Evolutionary conservation across 2,329 filamentous ascomycete species (phyloP).

Genomic region (Lachnellula willkommii): DNA sequence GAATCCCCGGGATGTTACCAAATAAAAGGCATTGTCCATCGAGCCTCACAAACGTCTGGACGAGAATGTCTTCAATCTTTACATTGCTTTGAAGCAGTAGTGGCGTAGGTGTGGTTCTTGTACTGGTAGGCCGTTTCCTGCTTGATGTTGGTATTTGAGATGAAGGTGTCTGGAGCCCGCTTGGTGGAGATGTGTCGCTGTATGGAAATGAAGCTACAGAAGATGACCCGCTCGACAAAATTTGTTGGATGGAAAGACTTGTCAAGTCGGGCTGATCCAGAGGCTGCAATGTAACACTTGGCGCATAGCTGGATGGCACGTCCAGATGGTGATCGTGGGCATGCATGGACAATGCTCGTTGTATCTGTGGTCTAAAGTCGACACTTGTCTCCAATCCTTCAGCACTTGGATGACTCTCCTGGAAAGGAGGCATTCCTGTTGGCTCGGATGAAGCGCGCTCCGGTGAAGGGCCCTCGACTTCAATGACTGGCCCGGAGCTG

Average conservation of each 20-base stretch:
- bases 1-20: conserved; percentile 23
- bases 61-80: conserved; percentile 26
- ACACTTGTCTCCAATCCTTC: background rate
- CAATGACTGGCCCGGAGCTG: background rate
- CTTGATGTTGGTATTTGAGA: conserved; percentile 11
- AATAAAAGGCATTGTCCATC: conserved; percentile 27
- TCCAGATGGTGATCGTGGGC: conserved; percentile 4
- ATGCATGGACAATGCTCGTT: background rate
- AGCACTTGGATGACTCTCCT: background rate
- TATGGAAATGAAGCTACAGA: conserved; percentile 4
- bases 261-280: background rate
- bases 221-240: background rate
- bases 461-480: background rate
- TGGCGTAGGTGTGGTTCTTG: conserved; percentile 15
- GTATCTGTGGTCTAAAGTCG: background rate
- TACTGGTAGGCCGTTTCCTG: conserved; percentile 18
- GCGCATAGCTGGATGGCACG: conserved; percentile 3
- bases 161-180: conserved; percentile 3
- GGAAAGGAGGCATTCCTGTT: background rate
- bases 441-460: background rate
- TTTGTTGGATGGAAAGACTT: background rate
- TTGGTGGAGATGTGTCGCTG: conserved; percentile 3
- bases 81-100: conserved; percentile 23
- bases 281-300: background rate
- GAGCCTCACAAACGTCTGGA: conserved; percentile 26